Conservation (phyloP, 2,329 filamentous ascomycete species). For the Colletotrichum sp. region DNA sequence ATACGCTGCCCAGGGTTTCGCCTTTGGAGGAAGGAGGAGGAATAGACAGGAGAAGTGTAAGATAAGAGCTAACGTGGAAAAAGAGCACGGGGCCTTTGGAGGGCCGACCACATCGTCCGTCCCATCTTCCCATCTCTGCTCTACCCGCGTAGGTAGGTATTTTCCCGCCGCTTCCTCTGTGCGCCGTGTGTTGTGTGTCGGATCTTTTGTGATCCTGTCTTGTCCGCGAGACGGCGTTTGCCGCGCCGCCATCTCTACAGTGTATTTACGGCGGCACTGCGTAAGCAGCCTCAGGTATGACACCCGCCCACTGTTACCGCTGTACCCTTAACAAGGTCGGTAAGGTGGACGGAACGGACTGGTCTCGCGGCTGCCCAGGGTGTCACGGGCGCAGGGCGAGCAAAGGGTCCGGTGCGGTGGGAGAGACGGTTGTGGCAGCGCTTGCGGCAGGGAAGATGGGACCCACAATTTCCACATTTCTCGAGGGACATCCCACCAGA, state of each 20-base stretch:
- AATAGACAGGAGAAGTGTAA: not conserved
- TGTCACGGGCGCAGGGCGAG: slow-evolving; percentile 6
- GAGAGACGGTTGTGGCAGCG: slow-evolving; percentile 16
- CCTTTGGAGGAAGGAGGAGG: not conserved
- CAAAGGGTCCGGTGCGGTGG: slow-evolving; percentile 14
- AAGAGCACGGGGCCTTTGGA: not conserved
- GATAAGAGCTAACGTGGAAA: not conserved
- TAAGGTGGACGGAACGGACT: not conserved
- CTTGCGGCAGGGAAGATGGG: slow-evolving; percentile 1
- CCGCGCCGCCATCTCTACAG: not conserved
- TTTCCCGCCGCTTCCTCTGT: not conserved
- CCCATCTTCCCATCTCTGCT: not conserved
- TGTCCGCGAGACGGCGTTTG: not conserved
- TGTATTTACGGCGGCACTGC: not conserved
- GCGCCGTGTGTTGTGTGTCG: not conserved
- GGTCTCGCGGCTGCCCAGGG: not conserved
- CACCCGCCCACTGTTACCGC: not conserved
- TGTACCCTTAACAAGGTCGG: not conserved
- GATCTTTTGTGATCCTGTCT: not conserved
- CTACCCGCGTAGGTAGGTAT: not conserved
- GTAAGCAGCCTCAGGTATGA: not conserved
- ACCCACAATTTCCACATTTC: not conserved
- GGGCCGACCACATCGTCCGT: not conserved
- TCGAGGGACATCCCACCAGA: slow-evolving; percentile 14
- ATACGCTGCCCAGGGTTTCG: not conserved